A percentile compares a stretch with the other conserved stretches of the same genome.
These are phyloP conservation scores for Komagataella populi DNA, from an alignment of 805 yeast species.

Conservation along the genomic window DNA sequence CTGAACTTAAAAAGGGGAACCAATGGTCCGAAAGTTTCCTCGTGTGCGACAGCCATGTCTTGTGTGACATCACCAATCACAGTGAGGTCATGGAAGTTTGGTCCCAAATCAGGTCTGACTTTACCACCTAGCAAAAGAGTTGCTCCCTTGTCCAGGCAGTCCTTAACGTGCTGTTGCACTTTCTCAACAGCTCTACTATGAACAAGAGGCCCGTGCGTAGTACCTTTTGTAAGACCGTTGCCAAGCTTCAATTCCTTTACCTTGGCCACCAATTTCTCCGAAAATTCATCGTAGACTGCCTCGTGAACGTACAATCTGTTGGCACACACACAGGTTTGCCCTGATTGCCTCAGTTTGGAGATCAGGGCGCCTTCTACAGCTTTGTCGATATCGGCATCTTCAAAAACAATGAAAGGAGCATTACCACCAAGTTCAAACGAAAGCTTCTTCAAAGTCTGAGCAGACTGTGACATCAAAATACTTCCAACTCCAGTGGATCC, in stretches of 20 bases:
- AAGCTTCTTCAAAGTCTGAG: conserved; percentile 52
- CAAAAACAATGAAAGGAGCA: conserved; percentile 66
- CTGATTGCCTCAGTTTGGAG: conserved; percentile 62
- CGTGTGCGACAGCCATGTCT: conserved; percentile 42
- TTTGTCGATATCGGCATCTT: conserved; percentile 52
- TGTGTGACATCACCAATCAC: conserved; percentile 45
- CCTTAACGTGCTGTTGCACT: conserved; percentile 47
- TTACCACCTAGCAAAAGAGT: conserved; percentile 48
- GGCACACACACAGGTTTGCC: conserved; percentile 77
- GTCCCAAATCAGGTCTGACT: conserved; percentile 39
- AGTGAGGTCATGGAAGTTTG: conserved; percentile 55
- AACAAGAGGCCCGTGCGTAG: conserved; percentile 69
- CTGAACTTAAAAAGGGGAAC: conserved; percentile 56
- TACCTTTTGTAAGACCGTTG: conserved; percentile 40
- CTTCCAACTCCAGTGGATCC: conserved; percentile 71
- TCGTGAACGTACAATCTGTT: conserved; percentile 58
- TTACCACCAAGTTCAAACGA: conserved; percentile 73
- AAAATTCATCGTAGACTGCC: conserved; percentile 49
- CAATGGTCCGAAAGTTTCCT: conserved; percentile 76
- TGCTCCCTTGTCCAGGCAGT: conserved; percentile 60
- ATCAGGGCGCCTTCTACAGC: conserved; percentile 58
- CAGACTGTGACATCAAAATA: conserved; percentile 45
- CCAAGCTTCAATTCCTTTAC: conserved; percentile 41
- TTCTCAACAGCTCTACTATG: conserved; percentile 48
- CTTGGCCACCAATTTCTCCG: conserved; percentile 29